Evolutionary conservation across 2,329 filamentous ascomycete genomes (phyloP), one percentile per base, ranked within the genome.

Genomic region (Emmonsiellopsis sp.): DNA sequence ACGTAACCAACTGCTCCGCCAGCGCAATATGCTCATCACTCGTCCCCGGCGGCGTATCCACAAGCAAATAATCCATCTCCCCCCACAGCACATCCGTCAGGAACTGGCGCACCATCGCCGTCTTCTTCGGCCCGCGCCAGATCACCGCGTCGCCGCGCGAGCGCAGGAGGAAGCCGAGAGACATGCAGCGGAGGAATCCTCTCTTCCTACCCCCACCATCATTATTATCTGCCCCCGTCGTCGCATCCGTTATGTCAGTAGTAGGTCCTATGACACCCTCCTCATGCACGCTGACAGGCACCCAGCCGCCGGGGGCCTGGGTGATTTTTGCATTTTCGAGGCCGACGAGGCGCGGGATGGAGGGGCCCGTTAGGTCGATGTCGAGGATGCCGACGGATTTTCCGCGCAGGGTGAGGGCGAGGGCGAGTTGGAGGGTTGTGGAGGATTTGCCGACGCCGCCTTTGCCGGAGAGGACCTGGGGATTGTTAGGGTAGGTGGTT

Each of bases 41-140:
- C 2, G 93, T 98, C 2, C 93, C 93, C 0, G 93, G 93, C 10
- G 93, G 93, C 2, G 93, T 98, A 70, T 98, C 93, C 64, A 98
- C 88, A 55, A 98, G 80, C 0, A 98, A 78, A 65, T 88, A 97
- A 68, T 97, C 92, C n/a, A 88, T 82, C 27, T 85, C 80, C 0
- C 77, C 80, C 93, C 93, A 97, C 33, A 88, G 78, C 4, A 96
- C 91, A 65, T 96, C 91, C 1, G 87, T 86, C 32, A 98, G 77
- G 66, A 98, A 98, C 69, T 98, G 93, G 42, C 91, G 84, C 55
- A 98, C 89, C 93, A 98, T 98, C 49, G 93, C 93, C 4, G 93
- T 98, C 75, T 98, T 98, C 73, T 98, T 98, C 2, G 93, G 93
- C 0, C 93, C 93, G 51, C 93, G 83, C 93, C 93, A 98, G 40